Base-by-base conservation (phyloP, 2,329 filamentous ascomycete genomes). In the Cytospora piceicola region DNA sequence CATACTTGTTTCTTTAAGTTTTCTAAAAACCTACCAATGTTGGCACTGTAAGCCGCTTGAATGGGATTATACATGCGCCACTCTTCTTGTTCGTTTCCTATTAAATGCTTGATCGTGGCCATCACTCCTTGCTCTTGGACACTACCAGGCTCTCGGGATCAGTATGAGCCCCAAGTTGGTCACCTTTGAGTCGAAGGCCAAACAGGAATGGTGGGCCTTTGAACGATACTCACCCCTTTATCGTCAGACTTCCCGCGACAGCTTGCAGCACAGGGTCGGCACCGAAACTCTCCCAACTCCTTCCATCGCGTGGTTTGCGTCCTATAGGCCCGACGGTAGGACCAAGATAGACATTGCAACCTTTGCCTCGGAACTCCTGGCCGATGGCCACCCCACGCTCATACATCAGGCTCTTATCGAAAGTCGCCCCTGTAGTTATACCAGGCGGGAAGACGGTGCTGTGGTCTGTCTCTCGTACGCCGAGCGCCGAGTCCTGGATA, bases 121-220 rank as follows among this genome's bases (percentile, higher is more conserved):
- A 96, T 90, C 61, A 94, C 86, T 75, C 92, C 92, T 17, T 89
- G 88, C 72, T 89, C 86, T 75, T 96, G 93, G 54, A 96, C 94
- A 58, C 66, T 67, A 17, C 12, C 17, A 8, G 12, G 15, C 15
- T 27, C 20, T 54, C 1, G 17, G 32, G 11, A 54, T 67, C 32
- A 65, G 63, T 39, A 34, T 24, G 11, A 12, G 3, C 8, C 24
- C n/a, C 46, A 49, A 24, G n/a, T 24, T 49, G 22, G n/a, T 14
- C 46, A 49, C n/a, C n/a, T 14, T 24, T 11, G n/a, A 22, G n/a
- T 52, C 12, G 3, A 27, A 12, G 32, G 22, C 24, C 60, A 51
- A 20, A 36, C 29, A 5, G 8, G 1, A 2, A 29, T 7, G 11
- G 15, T 36, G 17, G 30, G 29, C 1, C 20, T 29, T 17, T n/a